Base-by-base conservation (phyloP, 1,284 basidiomycete species). In the Sporisorium exsertum region DNA sequence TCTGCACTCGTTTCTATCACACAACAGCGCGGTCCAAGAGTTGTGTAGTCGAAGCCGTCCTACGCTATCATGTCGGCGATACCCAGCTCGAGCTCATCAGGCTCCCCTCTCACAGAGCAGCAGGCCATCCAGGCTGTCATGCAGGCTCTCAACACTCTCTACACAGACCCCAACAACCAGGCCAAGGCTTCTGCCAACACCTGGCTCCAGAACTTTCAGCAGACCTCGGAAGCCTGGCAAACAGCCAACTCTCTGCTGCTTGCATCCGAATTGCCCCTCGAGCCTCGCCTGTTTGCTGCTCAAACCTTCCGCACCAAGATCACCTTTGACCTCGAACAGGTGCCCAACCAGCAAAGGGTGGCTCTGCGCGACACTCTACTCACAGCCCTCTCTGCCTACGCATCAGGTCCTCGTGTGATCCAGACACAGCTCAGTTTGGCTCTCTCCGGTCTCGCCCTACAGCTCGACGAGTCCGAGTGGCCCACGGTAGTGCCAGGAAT, bases 241-340 rank as follows among this genome's bases (percentile, higher is more conserved):
- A 94, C 93, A 53, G 96, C 94, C 87, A 96, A 97, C 87, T 88
- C 92, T 80, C 90, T 99, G 68, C 90, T 99, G 62, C 90, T 92
- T 64, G 91, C 92, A 3, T 90, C 91, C 52, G 92, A 94, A 76
- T 90, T 91, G 5, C 93, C 94, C 1, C 86, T 89, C 53, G 90
- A 94, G 64, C 93, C 94, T 37, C 93, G 95, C 82, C 87, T 98
- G 53, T 98, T 99, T 85, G 94, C 95, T 18, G 94, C 96, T 0
- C 97, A 99, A 87, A 99, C 97, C 0, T 94, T 99, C 85, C 89
- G 96, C 82, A 89, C 92, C 66, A 99, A 99, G 66, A 94, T 98
- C 80, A 94, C 92, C 9, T 99, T 95, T 86, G 97, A 99, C 89
- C 90, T 99, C 52, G 87, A 92, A 61, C 94, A 98, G 89, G 91